phyloP scores from a whole-genome alignment of 805 yeast species.

The Myxozyma sirexii region DNA sequence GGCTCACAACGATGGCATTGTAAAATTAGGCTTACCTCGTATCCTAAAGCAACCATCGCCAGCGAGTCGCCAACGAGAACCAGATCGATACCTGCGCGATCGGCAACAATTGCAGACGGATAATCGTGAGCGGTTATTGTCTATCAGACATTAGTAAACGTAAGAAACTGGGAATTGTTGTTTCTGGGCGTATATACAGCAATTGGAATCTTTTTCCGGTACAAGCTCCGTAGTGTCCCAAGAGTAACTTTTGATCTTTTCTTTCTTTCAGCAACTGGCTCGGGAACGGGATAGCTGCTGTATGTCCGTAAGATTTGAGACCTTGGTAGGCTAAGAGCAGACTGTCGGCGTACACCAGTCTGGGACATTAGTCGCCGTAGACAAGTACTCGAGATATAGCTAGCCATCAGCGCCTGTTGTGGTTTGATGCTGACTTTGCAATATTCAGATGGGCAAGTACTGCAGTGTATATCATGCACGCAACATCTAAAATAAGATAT shows the following conservation, averaged over 20 bases:
- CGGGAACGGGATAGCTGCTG: slow-evolving; percentile 17
- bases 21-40: slow-evolving; percentile 48
- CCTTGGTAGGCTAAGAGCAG: background rate
- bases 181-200: slow-evolving; percentile 42
- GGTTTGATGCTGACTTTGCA: background rate
- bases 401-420: background rate
- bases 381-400: background rate
- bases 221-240: slow-evolving; percentile 46
- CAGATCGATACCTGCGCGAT: slow-evolving; percentile 65
- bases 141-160: slow-evolving; percentile 24
- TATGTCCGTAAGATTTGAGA: slow-evolving; percentile 1
- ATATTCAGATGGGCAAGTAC: background rate
- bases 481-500: too few species aligned
- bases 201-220: slow-evolving; percentile 46
- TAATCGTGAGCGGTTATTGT: slow-evolving; percentile 87
- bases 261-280: background rate
- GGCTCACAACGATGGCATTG: background rate
- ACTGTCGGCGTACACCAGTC: background rate
- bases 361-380: background rate
- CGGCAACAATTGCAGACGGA: slow-evolving; percentile 72
- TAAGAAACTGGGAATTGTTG: background rate
- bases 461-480: background rate
- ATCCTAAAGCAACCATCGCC: slow-evolving; percentile 89
- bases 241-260: slow-evolving; percentile 46
- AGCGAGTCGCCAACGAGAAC: slow-evolving; percentile 88